These are phyloP conservation scores for Blumeria hordei DNA, from an alignment of 2,329 filamentous ascomycete species.

Conservation along the genomic window DNA sequence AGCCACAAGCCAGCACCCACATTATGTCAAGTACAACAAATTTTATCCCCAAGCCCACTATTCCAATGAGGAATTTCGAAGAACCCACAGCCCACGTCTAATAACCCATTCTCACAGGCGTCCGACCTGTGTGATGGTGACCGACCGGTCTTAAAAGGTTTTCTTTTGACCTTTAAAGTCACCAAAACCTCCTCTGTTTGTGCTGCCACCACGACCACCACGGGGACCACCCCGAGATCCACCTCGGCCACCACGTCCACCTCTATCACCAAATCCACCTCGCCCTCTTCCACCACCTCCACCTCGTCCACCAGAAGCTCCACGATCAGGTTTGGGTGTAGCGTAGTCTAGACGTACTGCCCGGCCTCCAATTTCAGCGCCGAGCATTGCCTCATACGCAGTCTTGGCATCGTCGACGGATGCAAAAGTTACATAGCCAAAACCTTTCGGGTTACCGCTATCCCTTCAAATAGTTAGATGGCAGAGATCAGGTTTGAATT, in stretches of 20 bases:
- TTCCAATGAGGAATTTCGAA: too few species aligned
- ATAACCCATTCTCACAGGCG: too few species aligned
- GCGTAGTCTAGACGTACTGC: slow-evolving; percentile 45
- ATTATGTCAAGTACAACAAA: too few species aligned
- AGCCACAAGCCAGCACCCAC: too few species aligned
- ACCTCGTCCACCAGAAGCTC: slow-evolving; percentile 20
- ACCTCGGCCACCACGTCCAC: slow-evolving; percentile 19
- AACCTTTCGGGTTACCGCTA: slow-evolving; percentile 43
- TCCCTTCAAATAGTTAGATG: slow-evolving; percentile 20
- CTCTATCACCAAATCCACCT: slow-evolving; percentile 16
- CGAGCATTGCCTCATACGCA: slow-evolving; percentile 37
- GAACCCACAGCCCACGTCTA: too few species aligned
- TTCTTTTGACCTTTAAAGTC: slow-evolving; percentile 33
- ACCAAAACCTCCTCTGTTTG: slow-evolving; percentile 29
- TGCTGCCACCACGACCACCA: slow-evolving; percentile 18
- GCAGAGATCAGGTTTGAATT: too few species aligned
- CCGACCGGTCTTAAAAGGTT: slow-evolving; percentile 14
- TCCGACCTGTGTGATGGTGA: too few species aligned
- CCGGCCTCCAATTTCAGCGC: slow-evolving; percentile 38
- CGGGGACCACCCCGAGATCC: slow-evolving; percentile 12
- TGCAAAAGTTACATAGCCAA: slow-evolving; percentile 47
- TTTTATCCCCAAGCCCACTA: too few species aligned
- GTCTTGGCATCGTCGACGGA: slow-evolving; percentile 41
- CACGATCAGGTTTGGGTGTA: slow-evolving; percentile 28
- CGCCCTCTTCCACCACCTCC: slow-evolving; percentile 17